Percentiles rank a stretch among this genome's conserved stretches.
These are phyloP conservation scores for Candida succiphila DNA, from an alignment of 805 yeast species.

Conservation along the genomic window DNA sequence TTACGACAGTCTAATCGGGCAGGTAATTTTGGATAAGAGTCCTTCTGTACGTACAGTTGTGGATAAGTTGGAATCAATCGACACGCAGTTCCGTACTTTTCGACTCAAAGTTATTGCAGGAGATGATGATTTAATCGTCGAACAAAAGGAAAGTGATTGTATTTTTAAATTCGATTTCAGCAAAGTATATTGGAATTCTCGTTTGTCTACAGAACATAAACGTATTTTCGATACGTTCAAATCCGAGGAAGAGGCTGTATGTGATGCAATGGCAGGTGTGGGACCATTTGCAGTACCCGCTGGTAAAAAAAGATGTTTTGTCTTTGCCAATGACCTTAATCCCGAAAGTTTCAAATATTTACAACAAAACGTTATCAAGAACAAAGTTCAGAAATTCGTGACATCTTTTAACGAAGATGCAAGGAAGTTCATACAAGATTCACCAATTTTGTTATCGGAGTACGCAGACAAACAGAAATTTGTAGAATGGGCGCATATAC, in stretches of 20 bases:
- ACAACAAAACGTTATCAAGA: constrained; percentile 48
- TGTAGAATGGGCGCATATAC: no score
- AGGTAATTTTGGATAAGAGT: constrained; percentile 82
- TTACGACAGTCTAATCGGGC: constrained; percentile 73
- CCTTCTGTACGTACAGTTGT: constrained; percentile 80
- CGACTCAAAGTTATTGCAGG: constrained; percentile 94
- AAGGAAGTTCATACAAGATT: constrained; percentile 58
- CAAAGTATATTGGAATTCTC: constrained; percentile 95
- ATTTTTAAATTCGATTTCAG: constrained; percentile 79
- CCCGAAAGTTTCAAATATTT: constrained; percentile 76
- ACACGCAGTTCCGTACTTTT: constrained; percentile 83
- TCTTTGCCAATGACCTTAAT: constrained; percentile 87
- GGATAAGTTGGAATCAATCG: constrained; percentile 81
- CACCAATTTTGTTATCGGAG: constrained; percentile 41
- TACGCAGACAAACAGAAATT: constrained; percentile 30
- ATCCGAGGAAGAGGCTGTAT: constrained; percentile 61
- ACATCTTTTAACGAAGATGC: constrained; percentile 71
- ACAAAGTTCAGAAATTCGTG: constrained; percentile 54
- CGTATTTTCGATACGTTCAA: constrained; percentile 55
- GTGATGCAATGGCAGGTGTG: constrained; percentile 97
- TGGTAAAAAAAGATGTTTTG: constrained; percentile 71
- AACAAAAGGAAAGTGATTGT: constrained; percentile 84
- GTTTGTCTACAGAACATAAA: constrained; percentile 89
- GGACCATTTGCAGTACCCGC: constrained; percentile 98
- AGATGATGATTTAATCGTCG: constrained; percentile 60